A percentile compares a stretch with the other conserved stretches of the same genome.
Evolutionary conservation across 768 basidiomycete species (phyloP).

Genomic region (Mycena rosella): DNA sequence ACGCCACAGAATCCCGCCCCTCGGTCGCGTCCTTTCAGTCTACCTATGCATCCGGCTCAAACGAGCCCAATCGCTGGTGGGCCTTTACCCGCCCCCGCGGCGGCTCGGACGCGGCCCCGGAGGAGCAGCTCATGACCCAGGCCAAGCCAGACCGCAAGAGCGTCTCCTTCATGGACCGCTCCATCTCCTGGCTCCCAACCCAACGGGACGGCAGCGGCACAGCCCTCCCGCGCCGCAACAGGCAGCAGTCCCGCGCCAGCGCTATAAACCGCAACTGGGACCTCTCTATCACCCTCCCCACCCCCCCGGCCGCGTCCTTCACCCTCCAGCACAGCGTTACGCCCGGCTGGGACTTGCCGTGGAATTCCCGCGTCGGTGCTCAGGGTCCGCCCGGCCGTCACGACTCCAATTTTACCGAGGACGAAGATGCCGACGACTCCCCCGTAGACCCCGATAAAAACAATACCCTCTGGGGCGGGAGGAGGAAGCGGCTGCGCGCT

Average conservation of each 20-base stretch:
- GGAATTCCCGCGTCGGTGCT: constrained; percentile 63
- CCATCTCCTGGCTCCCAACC: constrained; percentile 65
- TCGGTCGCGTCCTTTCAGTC: constrained; percentile 68
- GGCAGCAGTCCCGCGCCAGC: constrained; percentile 40
- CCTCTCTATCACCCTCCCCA: constrained; percentile 51
- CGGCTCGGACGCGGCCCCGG: constrained; percentile 33
- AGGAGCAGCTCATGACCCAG: constrained; percentile 14
- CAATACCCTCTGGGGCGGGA: constrained; percentile 46
- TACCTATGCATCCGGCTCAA: constrained; percentile 58
- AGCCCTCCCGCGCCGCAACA: constrained; percentile 43
- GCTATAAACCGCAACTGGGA: constrained; percentile 42
- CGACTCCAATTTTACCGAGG: constrained; percentile 45
- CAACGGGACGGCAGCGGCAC: constrained; percentile 48
- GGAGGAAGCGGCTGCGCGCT: constrained; percentile 64
- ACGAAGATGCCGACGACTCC: constrained; percentile 39
- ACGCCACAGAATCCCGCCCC: constrained; percentile 55
- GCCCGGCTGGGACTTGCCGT: constrained; percentile 78
- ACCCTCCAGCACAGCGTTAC: constrained; percentile 68
- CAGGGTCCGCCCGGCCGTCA: constrained; percentile 52
- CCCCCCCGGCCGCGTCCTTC: constrained; percentile 56
- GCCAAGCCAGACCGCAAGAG: constrained; percentile 49
- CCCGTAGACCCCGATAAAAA: constrained; percentile 44
- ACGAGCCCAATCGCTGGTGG: constrained; percentile 76
- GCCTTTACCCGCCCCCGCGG: constrained; percentile 74
- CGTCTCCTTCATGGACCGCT: constrained; percentile 55